Percentiles rank a stretch among this genome's conserved stretches.
phyloP scores from a whole-genome alignment of 2,329 filamentous ascomycete genomes.

The Trichoderma aggressivum region DNA sequence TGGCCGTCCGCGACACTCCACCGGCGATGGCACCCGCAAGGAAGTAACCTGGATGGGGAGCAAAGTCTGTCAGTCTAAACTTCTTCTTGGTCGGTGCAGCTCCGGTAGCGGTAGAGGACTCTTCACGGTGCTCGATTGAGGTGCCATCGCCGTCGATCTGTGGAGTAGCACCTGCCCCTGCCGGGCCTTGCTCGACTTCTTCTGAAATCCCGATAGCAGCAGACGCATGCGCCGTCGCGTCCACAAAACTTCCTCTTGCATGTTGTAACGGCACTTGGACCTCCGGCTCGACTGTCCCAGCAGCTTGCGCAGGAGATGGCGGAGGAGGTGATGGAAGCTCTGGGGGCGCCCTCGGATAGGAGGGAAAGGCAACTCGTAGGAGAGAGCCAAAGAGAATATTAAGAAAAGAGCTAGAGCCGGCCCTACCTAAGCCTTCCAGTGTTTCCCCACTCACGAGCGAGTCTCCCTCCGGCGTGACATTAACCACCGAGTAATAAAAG shows the following conservation, averaged over 20 bases:
- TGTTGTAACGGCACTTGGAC: constrained; percentile 9
- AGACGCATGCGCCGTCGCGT: constrained; percentile 21
- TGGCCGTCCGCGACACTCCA: constrained; percentile 90
- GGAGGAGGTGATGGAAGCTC: constrained; percentile 16
- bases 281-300: constrained; percentile 5
- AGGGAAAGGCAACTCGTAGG: constrained; percentile 60
- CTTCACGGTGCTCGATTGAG: constrained; percentile 29
- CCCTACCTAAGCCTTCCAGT: constrained; percentile 91
- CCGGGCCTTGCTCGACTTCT: constrained; percentile 26
- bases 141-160: constrained; percentile 36
- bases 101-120: constrained; percentile 36
- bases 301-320: constrained; percentile 12
- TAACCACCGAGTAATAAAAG: constrained; percentile 87
- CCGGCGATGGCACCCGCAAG: constrained; percentile 91
- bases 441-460: constrained; percentile 87
- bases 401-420: constrained; percentile 57
- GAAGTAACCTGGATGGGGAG: constrained; percentile 95
- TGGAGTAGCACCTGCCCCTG: constrained; percentile 24
- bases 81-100: constrained; percentile 38
- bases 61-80: constrained; percentile 60
- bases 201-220: constrained; percentile 25
- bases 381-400: constrained; percentile 73
- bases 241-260: constrained; percentile 20
- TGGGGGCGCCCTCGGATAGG: constrained; percentile 23
- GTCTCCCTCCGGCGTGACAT: constrained; percentile 90